Conservation (phyloP, 805 yeast genomes). For the Ogataea nitratoaversa region DNA sequence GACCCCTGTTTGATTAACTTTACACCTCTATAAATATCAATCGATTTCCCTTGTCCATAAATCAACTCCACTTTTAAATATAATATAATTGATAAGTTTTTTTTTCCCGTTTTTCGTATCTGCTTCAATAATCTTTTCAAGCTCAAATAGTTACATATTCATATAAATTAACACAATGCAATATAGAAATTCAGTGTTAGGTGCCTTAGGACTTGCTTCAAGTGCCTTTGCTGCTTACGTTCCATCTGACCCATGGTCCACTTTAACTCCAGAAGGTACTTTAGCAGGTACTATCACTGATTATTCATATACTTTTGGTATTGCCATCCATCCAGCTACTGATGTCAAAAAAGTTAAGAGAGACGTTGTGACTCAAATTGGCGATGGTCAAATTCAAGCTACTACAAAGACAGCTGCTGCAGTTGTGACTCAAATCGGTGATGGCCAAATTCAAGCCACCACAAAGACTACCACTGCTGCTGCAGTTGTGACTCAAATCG, state of each 20-base stretch:
- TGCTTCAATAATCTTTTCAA: no score
- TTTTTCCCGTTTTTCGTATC: no score
- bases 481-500: conserved; percentile 33
- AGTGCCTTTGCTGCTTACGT: conserved; percentile 56
- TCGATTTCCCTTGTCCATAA: no score
- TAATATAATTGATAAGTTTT: no score
- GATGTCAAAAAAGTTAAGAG: conserved; percentile 24
- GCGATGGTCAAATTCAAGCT: conserved; percentile 28
- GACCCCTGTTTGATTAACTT: no score
- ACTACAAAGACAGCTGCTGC: conserved; percentile 20
- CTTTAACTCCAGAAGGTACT: conserved; percentile 60
- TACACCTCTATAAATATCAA: no score
- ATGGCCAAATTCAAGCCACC: conserved; percentile 41
- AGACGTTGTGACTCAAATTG: conserved; percentile 35
- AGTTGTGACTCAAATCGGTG: conserved; percentile 39
- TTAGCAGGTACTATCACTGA: conserved; percentile 54
- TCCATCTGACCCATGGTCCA: conserved; percentile 66
- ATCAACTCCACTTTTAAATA: no score
- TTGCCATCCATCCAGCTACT: conserved; percentile 52
- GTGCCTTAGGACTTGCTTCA: conserved; percentile 42
- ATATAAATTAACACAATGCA: conserved; percentile 30
- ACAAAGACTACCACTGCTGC: conserved; percentile 33
- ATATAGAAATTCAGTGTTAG: conserved; percentile 35
- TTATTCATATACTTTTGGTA: conserved; percentile 58
- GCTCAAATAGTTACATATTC: neutral